Evolutionary conservation across 176 grass and related monocot genomes (phyloP).

Genomic region (Echinochloa phyllopogon): DNA sequence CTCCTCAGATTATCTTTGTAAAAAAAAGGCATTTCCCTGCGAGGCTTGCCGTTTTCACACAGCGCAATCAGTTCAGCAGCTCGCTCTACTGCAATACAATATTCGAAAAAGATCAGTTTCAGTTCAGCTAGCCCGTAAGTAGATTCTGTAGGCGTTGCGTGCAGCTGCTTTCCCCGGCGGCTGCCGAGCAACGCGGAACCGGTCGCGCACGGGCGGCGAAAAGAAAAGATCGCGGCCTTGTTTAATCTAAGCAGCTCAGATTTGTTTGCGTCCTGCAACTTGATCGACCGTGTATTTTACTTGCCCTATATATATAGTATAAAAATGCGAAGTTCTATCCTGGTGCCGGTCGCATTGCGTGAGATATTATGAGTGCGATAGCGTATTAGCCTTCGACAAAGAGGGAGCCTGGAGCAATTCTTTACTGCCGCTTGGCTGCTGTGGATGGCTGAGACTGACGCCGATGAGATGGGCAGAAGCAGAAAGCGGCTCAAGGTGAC

Average conservation of each 20-base stretch:
- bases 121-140: too few relatives aligned
- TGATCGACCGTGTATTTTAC: background rate
- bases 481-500: background rate
- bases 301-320: too few relatives aligned
- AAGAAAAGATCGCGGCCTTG: background rate
- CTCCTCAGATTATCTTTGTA: too few relatives aligned
- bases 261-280: background rate
- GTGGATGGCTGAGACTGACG: background rate
- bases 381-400: background rate
- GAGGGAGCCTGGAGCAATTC: conserved; percentile 2
- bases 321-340: background rate
- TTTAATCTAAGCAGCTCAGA: background rate
- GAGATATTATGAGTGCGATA: background rate
- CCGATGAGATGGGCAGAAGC: background rate
- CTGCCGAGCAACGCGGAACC: conserved; percentile 35
- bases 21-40: too few relatives aligned
- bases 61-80: too few relatives aligned
- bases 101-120: too few relatives aligned
- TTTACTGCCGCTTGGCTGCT: background rate
- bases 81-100: too few relatives aligned
- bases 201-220: conserved; percentile 5
- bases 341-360: background rate
- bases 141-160: conserved; percentile 15
- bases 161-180: conserved; percentile 38
- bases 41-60: too few relatives aligned